Evolutionary conservation across 305 asterid species (phyloP).

Genomic region (Fraxinus greggii): DNA sequence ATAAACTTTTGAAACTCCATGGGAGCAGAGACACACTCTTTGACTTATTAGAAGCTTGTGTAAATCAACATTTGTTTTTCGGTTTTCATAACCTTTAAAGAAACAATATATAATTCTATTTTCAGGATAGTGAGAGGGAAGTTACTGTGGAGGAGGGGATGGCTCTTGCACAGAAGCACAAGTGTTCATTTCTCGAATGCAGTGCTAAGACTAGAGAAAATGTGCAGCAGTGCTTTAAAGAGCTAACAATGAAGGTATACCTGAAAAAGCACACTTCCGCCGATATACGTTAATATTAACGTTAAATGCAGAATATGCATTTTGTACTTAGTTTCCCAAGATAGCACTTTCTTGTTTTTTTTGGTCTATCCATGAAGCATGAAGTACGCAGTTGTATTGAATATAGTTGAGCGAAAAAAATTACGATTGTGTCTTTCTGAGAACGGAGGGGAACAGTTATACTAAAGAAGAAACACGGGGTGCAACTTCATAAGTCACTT

Average conservation of each 20-base stretch:
- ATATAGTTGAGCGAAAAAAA: not conserved
- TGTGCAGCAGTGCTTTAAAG: conserved; percentile 71
- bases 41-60: not conserved
- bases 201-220: conserved; percentile 84
- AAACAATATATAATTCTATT: not conserved
- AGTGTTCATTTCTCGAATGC: conserved; percentile 68
- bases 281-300: not conserved
- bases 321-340: not conserved
- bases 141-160: conserved; percentile 77
- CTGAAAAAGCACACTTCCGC: not conserved
- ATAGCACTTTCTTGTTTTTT: not conserved
- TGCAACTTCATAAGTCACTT: not conserved
- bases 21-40: not conserved
- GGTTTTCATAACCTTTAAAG: not conserved
- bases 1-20: not conserved
- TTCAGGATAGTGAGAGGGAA: conserved; percentile 77
- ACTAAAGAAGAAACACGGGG: not conserved
- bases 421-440: not conserved
- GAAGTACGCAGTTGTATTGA: not conserved
- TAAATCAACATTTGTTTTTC: not conserved
- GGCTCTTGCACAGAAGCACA: conserved; percentile 66
- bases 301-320: not conserved
- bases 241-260: conserved; percentile 65
- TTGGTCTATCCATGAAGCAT: not conserved
- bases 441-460: not conserved